Evolutionary conservation across 805 yeast genomes (phyloP), one percentile per base, ranked within the genome.

Genomic region (Saccharomyces cerevisiae): DNA sequence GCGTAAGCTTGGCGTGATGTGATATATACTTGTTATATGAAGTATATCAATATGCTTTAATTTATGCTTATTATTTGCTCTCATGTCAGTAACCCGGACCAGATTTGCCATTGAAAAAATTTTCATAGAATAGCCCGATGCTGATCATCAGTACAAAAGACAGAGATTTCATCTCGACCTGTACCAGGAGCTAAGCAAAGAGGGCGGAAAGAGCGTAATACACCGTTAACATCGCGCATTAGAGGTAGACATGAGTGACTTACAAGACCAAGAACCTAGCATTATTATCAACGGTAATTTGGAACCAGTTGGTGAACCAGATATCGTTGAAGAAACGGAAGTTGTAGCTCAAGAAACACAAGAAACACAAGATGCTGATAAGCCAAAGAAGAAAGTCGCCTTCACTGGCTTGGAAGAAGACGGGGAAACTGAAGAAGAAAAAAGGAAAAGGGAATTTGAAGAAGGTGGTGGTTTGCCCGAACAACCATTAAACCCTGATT

Each of bases 381-480:
- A 75, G 47, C 63, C 70, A 51, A 80, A 85, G 74, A 91, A 91
- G 73, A 76, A 84, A 30, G 98, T 92, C 50, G 81, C 94, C 4
- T 91, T 91, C 70, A 90, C 90, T 41, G 84, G 80, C 31, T 70
- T 84, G 31, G 89, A 84, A 51, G 79, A 71, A 29, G 83, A 76
- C 54, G 79, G 79, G 48, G 88, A 82, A 59, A 81, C 79, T 57
- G 89, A 82, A 56, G 96, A 85, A 67, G 96, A 87, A 71, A 81
- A 79, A 57, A 84, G 89, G 65, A 78, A 79, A 65, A 79, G 83
- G 68, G 97, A 92, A 71, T 91, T 94, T 64, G 95, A 89, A 78
- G 98, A 89, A 73, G 97, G 98, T 71, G 98, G 98, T 56, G 99
- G 99, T 52, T 80, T 94, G 56, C 99, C 99, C 53, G 96, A 87